Conservation (phyloP, 352 stramenopile genomes). For the Phytophthora rubi region DNA sequence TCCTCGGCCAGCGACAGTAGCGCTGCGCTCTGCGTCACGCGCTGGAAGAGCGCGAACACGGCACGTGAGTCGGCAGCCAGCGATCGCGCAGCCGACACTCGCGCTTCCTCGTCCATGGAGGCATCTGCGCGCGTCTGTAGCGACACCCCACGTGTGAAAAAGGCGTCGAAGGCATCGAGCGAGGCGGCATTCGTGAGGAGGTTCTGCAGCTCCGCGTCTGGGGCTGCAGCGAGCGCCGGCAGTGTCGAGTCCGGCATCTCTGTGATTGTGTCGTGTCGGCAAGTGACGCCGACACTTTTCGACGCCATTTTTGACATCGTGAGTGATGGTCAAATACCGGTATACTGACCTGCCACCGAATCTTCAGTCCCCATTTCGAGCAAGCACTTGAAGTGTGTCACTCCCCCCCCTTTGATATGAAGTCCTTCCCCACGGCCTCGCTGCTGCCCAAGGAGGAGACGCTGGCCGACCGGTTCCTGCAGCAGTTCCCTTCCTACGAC, state of each 20-base stretch:
- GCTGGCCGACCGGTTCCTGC: conserved; percentile 78
- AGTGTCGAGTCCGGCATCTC: neutral
- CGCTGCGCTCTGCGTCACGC: conserved; percentile 17
- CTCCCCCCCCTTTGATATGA: conserved; percentile 26
- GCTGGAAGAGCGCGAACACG: conserved; percentile 54
- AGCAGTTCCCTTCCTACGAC: conserved; percentile 88
- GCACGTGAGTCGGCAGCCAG: conserved; percentile 20
- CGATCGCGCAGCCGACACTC: neutral
- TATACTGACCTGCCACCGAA: too few species aligned
- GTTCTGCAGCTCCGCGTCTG: conserved; percentile 17
- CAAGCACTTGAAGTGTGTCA: neutral
- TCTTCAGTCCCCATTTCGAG: too few species aligned
- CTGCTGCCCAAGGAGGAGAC: conserved; percentile 94
- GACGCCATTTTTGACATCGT: too few species aligned
- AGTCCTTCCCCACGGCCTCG: conserved; percentile 66
- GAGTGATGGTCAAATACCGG: too few species aligned
- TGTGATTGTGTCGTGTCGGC: too few species aligned
- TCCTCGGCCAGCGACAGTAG: conserved; percentile 31
- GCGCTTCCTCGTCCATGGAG: neutral
- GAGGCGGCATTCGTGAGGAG: neutral
- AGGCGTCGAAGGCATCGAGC: conserved; percentile 42
- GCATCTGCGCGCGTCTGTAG: conserved; percentile 23
- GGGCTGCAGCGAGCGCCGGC: conserved; percentile 5
- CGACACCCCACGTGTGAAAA: conserved; percentile 28
- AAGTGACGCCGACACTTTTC: too few species aligned